Conservation (phyloP, 2,329 filamentous ascomycete genomes). For the Herpotrichia juniperi region DNA sequence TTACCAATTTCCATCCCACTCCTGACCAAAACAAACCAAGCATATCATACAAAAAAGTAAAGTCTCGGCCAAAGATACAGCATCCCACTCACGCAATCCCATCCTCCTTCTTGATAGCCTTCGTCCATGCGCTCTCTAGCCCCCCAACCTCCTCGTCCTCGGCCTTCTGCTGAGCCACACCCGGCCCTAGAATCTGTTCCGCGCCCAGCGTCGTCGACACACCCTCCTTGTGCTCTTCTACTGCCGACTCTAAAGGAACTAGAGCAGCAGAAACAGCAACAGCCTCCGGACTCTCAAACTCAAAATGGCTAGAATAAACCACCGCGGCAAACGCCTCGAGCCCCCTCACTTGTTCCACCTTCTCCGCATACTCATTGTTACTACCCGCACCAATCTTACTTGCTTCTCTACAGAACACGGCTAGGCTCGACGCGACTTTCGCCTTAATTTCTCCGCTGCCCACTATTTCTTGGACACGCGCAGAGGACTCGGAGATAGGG, state of each 20-base stretch:
- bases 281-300: conserved; percentile 54
- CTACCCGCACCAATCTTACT: conserved; percentile 78
- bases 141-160: conserved; percentile 51
- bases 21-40: background rate
- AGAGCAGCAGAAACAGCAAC: conserved; percentile 1
- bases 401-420: conserved; percentile 87
- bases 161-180: conserved; percentile 6
- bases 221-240: conserved; percentile 6
- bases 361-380: conserved; percentile 58
- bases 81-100: conserved; percentile 19
- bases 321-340: conserved; percentile 85
- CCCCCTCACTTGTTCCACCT: conserved; percentile 77
- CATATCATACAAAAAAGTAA: conserved; percentile 1
- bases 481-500: conserved; percentile 46
- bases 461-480: conserved; percentile 59
- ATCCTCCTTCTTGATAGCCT: conserved; percentile 60
- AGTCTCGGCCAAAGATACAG: background rate
- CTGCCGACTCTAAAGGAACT: conserved; percentile 17
- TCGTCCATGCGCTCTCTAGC: conserved; percentile 74
- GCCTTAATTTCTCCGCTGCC: conserved; percentile 59
- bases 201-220: no score
- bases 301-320: conserved; percentile 84
- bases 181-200: background rate
- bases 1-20: background rate
- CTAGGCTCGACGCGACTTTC: conserved; percentile 88